Evolutionary conservation across 1,284 basidiomycete genomes (phyloP).

Genomic region (Mycosarcoma mackinlayi): DNA sequence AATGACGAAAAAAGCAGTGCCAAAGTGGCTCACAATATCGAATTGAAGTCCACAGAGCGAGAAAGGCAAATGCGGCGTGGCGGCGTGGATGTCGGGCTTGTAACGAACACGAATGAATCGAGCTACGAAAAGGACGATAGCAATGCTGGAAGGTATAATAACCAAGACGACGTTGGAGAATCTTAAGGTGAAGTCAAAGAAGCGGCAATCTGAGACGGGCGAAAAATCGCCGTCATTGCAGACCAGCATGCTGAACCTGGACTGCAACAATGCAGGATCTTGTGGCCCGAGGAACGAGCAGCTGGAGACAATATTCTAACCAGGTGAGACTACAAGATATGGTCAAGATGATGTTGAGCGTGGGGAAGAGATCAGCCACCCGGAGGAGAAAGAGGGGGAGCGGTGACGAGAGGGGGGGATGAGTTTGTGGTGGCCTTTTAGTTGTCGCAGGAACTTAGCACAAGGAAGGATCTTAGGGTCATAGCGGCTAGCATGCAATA

Average conservation of each 20-base stretch:
- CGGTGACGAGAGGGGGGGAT: too few species aligned
- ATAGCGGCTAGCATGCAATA: too few species aligned
- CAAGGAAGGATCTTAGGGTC: too few species aligned
- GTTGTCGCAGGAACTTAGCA: too few species aligned
- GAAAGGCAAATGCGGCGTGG: slow-evolving; percentile 12
- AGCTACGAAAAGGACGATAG: slow-evolving; percentile 23
- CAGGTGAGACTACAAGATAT: too few species aligned
- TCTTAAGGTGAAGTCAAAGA: slow-evolving; percentile 56
- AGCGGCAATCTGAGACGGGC: slow-evolving; percentile 52
- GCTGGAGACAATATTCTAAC: too few species aligned
- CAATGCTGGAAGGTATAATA: slow-evolving; percentile 39
- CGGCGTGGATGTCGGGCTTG: slow-evolving; percentile 29
- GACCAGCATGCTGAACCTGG: slow-evolving; percentile 5
- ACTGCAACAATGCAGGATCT: background rate
- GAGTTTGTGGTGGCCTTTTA: too few species aligned
- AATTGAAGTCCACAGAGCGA: slow-evolving; percentile 23
- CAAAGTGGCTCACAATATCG: slow-evolving; percentile 36
- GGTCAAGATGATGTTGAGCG: too few species aligned
- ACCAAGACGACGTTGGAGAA: slow-evolving; percentile 51
- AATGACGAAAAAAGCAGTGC: slow-evolving; percentile 18
- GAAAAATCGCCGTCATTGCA: slow-evolving; percentile 50
- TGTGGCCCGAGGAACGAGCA: too few species aligned
- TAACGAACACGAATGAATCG: slow-evolving; percentile 14
- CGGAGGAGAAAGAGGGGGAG: too few species aligned
- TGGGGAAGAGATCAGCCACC: too few species aligned